Percentiles rank a stretch among this genome's conserved stretches.
Conservation (phyloP, 345 rosid genomes). For the Arabidopsis suecica region DNA sequence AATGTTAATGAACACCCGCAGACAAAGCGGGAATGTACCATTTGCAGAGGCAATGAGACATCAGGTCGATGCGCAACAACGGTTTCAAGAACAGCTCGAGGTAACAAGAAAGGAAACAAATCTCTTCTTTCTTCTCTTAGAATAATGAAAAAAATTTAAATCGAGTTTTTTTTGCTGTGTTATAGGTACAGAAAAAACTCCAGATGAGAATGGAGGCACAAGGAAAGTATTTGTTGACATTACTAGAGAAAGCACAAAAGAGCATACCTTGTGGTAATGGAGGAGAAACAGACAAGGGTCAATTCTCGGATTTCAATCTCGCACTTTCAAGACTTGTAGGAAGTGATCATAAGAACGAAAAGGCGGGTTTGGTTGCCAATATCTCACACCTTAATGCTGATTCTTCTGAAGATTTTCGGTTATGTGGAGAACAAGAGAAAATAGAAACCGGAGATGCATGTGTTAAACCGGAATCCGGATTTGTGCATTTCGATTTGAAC, state of each 20-base stretch:
- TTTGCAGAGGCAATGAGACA: conserved; percentile 56
- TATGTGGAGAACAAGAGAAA: conserved; percentile 34
- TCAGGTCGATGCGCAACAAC: conserved; percentile 63
- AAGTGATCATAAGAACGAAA: conserved; percentile 39
- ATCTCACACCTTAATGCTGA: conserved; percentile 23
- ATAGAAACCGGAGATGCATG: conserved; percentile 41
- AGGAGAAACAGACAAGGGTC: conserved; percentile 44
- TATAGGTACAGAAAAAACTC: conserved; percentile 71
- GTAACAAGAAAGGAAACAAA: conserved; percentile 41
- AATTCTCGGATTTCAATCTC: conserved; percentile 53
- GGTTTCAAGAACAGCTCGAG: conserved; percentile 75
- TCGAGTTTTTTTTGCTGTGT: neutral
- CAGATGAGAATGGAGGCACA: conserved; percentile 92
- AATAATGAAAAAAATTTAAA: neutral
- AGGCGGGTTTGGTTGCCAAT: conserved; percentile 28
- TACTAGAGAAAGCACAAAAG: conserved; percentile 80
- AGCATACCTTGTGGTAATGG: conserved; percentile 47
- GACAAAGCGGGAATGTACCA: conserved; percentile 54
- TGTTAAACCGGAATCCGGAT: conserved; percentile 49
- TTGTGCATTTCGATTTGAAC: conserved; percentile 61
- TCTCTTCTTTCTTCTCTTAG: neutral
- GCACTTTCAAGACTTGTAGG: conserved; percentile 54
- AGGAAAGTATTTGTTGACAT: conserved; percentile 75
- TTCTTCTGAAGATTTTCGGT: conserved; percentile 34
- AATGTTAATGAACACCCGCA: neutral